Conservation (phyloP, 495 filamentous ascomycete genomes). For the Letharia lupina region DNA sequence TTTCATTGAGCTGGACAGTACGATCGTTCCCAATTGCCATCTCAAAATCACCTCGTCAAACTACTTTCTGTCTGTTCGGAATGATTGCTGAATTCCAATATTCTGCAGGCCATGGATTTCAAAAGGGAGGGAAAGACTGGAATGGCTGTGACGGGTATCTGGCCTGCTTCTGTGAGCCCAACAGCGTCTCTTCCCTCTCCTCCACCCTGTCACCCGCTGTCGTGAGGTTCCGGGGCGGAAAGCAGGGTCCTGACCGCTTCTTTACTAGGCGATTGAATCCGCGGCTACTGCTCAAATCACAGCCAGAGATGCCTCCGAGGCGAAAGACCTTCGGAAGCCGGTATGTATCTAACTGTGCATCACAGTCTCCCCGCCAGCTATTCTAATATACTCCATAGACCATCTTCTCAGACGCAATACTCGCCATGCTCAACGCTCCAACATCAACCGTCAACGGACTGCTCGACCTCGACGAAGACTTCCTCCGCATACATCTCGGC, state of each 20-base stretch:
- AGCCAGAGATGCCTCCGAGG: not conserved
- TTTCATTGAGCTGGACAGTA: not conserved
- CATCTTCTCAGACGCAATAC: conserved; percentile 50
- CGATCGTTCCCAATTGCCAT: not conserved
- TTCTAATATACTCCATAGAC: not conserved
- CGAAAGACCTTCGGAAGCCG: conserved; percentile 8
- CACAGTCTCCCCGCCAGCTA: not conserved
- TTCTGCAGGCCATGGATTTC: conserved; percentile 61
- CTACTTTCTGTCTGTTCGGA: not conserved
- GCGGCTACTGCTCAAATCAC: conserved; percentile 1
- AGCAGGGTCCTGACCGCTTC: not conserved
- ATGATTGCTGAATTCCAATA: not conserved
- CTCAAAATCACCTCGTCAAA: not conserved
- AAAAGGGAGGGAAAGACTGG: conserved; percentile 51
- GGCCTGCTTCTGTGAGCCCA: conserved; percentile 61
- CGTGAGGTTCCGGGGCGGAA: not conserved
- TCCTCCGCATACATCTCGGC: conserved; percentile 54
- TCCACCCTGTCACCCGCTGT: not conserved
- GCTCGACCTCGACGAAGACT: conserved; percentile 74
- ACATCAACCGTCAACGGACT: conserved; percentile 57
- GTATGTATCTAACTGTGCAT: not conserved
- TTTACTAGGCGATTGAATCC: not conserved
- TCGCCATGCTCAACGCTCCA: conserved; percentile 62
- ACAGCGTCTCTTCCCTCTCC: conserved; percentile 4
- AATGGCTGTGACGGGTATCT: conserved; percentile 76